Base-by-base conservation (phyloP, 805 yeast genomes). In the Spathaspora arborariae region DNA sequence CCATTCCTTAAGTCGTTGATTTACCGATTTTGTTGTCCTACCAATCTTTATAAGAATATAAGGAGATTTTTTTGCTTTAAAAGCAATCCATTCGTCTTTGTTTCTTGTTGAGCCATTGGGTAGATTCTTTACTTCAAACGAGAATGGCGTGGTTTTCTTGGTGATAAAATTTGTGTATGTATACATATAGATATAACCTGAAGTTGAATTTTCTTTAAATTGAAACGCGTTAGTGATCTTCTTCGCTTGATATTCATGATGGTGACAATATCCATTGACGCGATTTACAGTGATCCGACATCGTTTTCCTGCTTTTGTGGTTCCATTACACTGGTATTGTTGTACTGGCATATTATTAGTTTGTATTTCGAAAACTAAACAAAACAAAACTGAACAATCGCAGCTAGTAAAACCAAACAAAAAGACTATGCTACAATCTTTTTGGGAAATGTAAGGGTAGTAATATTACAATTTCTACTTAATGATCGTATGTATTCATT, bases 41-140 rank as follows among this genome's bases (percentile, higher is more conserved):
- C 85, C 85, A 1, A 80, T 70, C 51, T 80, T 80, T 15, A 80
- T 59, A 13, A 80, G 58, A 3, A 75, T 64, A 39, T 65, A 62
- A n/a, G 59, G 54, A 26, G 68, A 63, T 30, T 64, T 60, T 18
- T 62, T 64, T 2, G 78, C 63, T 34, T 72, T 56, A 51, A 74
- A 71, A 8, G 55, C 53, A 2, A 56, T 50, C 63, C 74, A 66
- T 35, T 63, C 52, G 30, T 62, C 58, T 22, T 45, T 48, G 37
- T 62, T 48, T 27, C 41, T 50, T 27, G 30, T 38, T 7, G 50
- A 42, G 3, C 56, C 47, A 39, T 53, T 47, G 15, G 65, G 64
- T 9, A 64, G 49, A 58, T 69, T 62, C 46, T 65, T 45, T 3
- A 72, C 67, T 45, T 69, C 58, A 40, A 80, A 59, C 71, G 74